Base-by-base conservation (phyloP, 2,329 filamentous ascomycete species). In the Aspergillus novoparasiticus region DNA sequence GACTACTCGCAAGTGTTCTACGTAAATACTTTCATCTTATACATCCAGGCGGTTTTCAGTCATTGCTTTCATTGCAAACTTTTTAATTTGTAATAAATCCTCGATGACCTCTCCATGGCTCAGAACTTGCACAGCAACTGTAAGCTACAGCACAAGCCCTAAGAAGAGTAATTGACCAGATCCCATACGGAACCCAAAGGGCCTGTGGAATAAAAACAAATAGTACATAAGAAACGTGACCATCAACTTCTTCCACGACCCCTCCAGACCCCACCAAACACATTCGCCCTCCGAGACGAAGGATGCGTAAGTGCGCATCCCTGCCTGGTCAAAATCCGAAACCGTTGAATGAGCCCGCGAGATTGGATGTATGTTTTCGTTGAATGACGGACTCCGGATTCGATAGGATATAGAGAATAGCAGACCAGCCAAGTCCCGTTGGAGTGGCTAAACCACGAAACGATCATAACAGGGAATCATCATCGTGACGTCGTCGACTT, bases 251-350 rank as follows among this genome's bases (percentile, higher is more conserved):
- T 65, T 64, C 62, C 66, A 68, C 65, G 48, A 69, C 59, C 69
- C 71, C 69, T 72, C 72, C 75, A 77, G 72, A n/a, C 72, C 73
- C 74, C 72, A 70, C 72, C 68, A 71, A 75, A 76, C 75, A 79
- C 71, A 73, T 63, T 70, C 69, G 64, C 68, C 66, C 69, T 68
- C 69, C 70, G 69, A 72, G 65, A 66, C 56, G 63, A 65, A 65
- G 64, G 58, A 65, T 45, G 62, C 58, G 11, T 6, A 61, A 61
- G 12, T 16, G 36, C 34, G 23, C 39, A 39, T 62, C 65, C 69
- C 71, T 68, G 69, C 57, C 69, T 68, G 66, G 61, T 61, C 67
- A 64, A 57, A 68, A 65, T 69, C 69, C 71, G 70, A 73, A 72
- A 69, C 68, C 70, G 71, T 75, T 71, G 21, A 69, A 70, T 63